These are phyloP conservation scores for Talaromyces sp. DNA, from an alignment of 2,329 filamentous ascomycete genomes.

Conservation along the genomic window DNA sequence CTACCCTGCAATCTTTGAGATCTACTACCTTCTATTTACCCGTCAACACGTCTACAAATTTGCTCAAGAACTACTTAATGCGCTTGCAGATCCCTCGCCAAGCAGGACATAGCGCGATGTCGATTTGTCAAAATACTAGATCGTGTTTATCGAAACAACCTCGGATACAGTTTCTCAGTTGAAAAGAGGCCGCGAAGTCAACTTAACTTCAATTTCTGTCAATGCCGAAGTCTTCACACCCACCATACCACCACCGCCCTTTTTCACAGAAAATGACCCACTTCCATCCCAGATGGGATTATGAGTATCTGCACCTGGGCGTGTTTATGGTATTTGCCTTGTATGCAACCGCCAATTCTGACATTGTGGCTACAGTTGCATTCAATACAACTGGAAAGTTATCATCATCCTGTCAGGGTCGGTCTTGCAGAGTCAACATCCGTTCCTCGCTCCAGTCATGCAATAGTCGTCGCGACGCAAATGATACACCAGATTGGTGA, in stretches of 20 bases:
- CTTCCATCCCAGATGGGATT: too few species aligned
- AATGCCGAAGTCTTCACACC: too few species aligned
- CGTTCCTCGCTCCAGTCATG: neutral
- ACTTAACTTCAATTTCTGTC: too few species aligned
- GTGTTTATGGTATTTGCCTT: too few species aligned
- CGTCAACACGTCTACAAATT: neutral
- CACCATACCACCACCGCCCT: too few species aligned
- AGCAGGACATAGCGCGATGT: neutral
- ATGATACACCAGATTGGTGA: neutral
- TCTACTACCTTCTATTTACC: neutral
- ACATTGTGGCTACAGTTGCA: too few species aligned
- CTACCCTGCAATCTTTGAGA: neutral
- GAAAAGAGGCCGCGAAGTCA: too few species aligned
- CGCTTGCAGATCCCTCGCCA: neutral
- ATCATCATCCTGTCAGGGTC: neutral
- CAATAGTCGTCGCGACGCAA: neutral
- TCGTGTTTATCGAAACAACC: neutral
- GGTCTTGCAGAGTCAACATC: too few species aligned
- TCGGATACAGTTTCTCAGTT: neutral
- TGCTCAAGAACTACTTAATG: neutral
- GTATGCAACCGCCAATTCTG: too few species aligned
- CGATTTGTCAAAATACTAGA: neutral
- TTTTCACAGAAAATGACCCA: too few species aligned
- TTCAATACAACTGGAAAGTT: neutral
- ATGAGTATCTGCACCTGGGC: too few species aligned